Percentiles rank a stretch among this genome's conserved stretches.
phyloP scores from a whole-genome alignment of 2,329 filamentous ascomycete species.

The Alternaria sp. region DNA sequence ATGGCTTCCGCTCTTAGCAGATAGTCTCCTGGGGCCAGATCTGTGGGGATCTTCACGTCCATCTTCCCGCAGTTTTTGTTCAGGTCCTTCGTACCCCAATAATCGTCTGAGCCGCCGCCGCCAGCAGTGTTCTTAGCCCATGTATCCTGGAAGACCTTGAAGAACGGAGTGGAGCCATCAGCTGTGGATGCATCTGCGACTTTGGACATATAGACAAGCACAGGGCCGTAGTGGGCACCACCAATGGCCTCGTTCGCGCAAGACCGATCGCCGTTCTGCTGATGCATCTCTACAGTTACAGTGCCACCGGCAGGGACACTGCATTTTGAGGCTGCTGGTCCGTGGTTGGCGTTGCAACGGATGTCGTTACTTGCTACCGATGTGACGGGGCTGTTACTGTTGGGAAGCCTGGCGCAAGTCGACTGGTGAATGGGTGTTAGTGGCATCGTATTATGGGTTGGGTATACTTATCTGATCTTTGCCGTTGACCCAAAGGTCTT shows the following conservation, averaged over 20 bases:
- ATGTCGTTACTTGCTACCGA: conserved; percentile 63
- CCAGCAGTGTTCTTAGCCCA: conserved; percentile 57
- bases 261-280: conserved; percentile 63
- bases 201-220: conserved; percentile 52
- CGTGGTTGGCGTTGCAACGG: conserved; percentile 54
- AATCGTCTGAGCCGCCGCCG: conserved; percentile 53
- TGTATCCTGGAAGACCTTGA: conserved; percentile 65
- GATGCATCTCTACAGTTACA: conserved; percentile 57
- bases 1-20: conserved; percentile 66
- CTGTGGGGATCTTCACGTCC: conserved; percentile 61
- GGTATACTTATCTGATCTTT: conserved; percentile 34
- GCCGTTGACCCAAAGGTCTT: conserved; percentile 45
- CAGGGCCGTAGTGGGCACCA: conserved; percentile 46
- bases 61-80: conserved; percentile 59
- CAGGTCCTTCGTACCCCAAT: conserved; percentile 60
- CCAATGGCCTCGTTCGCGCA: conserved; percentile 52
- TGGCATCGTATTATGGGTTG: neutral
- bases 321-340: conserved; percentile 52
- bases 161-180: conserved; percentile 61
- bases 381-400: conserved; percentile 50
- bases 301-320: conserved; percentile 58
- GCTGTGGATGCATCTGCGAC: conserved; percentile 60
- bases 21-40: conserved; percentile 59
- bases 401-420: conserved; percentile 38
- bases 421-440: conserved; percentile 23